Evolutionary conservation across 495 filamentous ascomycete genomes (phyloP), one percentile per base, ranked within the genome.

Genomic region (Neurospora tetraspora): DNA sequence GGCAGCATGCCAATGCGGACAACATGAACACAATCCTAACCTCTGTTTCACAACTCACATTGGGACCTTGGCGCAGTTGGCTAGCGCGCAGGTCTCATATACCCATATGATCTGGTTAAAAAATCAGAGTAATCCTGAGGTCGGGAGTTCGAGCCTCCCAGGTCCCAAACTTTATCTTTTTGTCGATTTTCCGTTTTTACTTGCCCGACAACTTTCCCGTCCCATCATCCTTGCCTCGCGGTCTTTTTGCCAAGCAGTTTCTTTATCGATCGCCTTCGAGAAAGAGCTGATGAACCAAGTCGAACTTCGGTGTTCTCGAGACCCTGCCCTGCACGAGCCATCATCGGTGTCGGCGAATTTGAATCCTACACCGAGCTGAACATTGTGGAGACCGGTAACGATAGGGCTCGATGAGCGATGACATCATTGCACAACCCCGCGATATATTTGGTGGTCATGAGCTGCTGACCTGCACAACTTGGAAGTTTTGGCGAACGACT

Each of bases 61-160:
- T 53, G 73, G 68, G 38, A 73, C 47, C 34, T 73, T 75, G 73
- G 73, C 73, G 69, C 73, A 75, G 73, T 70, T 73, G 73, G 71
- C 53, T 75, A 75, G 73, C 69, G 73, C 73, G 73, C 70, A 70
- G 71, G 73, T 74, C 73, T 74, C 73, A 74, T 74, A 74, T 61
- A 8, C 53, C 11, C 11, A 70, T 38, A 73, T 74, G 73, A 74
- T 74, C 72, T 74, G 71, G 40, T 74, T 68, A 70, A 31, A 74
- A 71, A 73, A 61, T 68, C 65, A 71, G 73, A 73, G 73, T 34
- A 61, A 74, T 74, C 73, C 71, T 70, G 70, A 75, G 73, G 71
- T 75, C 73, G 73, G 72, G 73, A 75, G 73, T 75, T 75, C 73
- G 73, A 75, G 68, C 73, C 73, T 75, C 73, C 72, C 73, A 73